Evolutionary conservation across 768 basidiomycete genomes (phyloP), one percentile per base, ranked within the genome.

Genomic region (Sporobolomyces phaffii): DNA sequence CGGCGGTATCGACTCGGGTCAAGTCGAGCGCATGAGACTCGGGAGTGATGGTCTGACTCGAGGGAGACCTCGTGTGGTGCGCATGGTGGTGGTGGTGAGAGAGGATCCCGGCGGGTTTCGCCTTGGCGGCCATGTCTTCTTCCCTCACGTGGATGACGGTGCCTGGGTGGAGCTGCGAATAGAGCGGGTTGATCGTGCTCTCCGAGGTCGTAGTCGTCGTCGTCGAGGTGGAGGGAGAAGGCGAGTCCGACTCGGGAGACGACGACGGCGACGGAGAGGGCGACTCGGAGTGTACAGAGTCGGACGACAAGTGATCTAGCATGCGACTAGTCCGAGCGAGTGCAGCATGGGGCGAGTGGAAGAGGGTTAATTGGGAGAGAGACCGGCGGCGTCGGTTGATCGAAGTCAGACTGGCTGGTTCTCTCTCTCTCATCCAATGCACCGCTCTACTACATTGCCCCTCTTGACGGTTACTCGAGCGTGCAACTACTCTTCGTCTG

Each of bases 161-260:
- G 8, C 18, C 45, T 20, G 45, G 57, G 31, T 64, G 51, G n/a
- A 40, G 7, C 34, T 60, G 57, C 8, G 50, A 13, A 22, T 54
- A 69, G 8, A 69, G 62, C 40, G 67, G 67, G 54, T 69, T 69
- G 18, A 64, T n/a, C 24, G 31, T 29, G 5, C n/a, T n/a, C n/a
- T 0, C 24, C 34, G 48, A 20, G 17, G 53, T n/a, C 10, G 24
- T 17, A 17, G 48, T 22, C 9, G 4, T 15, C 31, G 40, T 24
- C 5, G 54, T 15, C 11, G 40, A 24, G 36, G 38, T 15, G 15
- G 34, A 24, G 20, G 34, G n/a, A 5, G 52, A 38, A 24, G 7
- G 5, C 9, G 34, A 38, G 52, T 22, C 5, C 34, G 17, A n/a
- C 4, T 54, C 20, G 52, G 54, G 17, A 10, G 38, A 28, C 14